Percentiles rank a stretch among this genome's conserved stretches.
These are phyloP conservation scores for Vigna hirtella DNA, from an alignment of 306 rosid species.

Conservation along the genomic window DNA sequence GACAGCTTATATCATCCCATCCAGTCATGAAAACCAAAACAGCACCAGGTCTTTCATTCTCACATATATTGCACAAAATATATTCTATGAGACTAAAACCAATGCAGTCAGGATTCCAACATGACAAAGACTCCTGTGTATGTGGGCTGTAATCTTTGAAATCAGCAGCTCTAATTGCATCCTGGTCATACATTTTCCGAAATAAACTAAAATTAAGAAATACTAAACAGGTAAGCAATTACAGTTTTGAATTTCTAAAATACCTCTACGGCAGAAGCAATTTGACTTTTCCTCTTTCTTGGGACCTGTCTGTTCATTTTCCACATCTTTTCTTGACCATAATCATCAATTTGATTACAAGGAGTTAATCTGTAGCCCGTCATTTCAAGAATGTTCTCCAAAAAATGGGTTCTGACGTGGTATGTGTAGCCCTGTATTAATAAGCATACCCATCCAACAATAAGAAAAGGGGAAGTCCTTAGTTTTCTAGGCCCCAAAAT, in stretches of 20 bases:
- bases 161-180: slow-evolving; percentile 79
- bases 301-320: slow-evolving; percentile 91
- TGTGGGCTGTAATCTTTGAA: slow-evolving; percentile 69
- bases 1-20: slow-evolving; percentile 93
- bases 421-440: slow-evolving; percentile 79
- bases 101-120: slow-evolving; percentile 94
- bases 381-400: slow-evolving; percentile 87
- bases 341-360: slow-evolving; percentile 90
- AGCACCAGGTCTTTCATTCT: slow-evolving; percentile 84
- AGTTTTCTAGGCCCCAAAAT: slow-evolving; percentile 38
- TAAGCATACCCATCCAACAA: slow-evolving; percentile 39
- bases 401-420: slow-evolving; percentile 81
- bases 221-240: slow-evolving; percentile 23
- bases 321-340: slow-evolving; percentile 94
- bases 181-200: slow-evolving; percentile 63
- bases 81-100: slow-evolving; percentile 88
- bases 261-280: slow-evolving; percentile 91
- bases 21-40: slow-evolving; percentile 98
- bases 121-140: slow-evolving; percentile 85
- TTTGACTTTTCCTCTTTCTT: slow-evolving; percentile 97
- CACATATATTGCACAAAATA: slow-evolving; percentile 80
- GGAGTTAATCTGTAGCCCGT: slow-evolving; percentile 79
- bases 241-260: slow-evolving; percentile 28
- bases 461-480: slow-evolving; percentile 28
- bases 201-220: slow-evolving; percentile 36